phyloP scores from a whole-genome alignment of 2,329 filamentous ascomycete species.

The Lachnum nothofagi region DNA sequence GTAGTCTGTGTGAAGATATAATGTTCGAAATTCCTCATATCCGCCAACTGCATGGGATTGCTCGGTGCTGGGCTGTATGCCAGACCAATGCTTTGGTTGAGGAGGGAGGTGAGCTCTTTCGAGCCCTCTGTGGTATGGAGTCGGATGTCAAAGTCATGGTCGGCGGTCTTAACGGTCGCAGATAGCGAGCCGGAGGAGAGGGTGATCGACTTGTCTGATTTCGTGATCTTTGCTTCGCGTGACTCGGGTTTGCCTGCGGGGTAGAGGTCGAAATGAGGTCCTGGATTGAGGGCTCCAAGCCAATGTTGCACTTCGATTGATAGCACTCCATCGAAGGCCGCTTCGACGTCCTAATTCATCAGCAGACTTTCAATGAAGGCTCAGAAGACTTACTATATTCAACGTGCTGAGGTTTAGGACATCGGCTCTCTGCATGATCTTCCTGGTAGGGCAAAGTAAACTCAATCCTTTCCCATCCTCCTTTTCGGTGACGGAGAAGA shows the following conservation, averaged over 20 bases:
- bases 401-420: constrained; percentile 52
- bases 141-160: constrained; percentile 50
- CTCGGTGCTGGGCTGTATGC: constrained; percentile 51
- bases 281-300: constrained; percentile 46
- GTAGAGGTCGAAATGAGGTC: constrained; percentile 55
- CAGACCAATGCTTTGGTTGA: constrained; percentile 51
- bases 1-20: constrained; percentile 54
- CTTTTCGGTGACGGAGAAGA: constrained; percentile 44
- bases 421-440: constrained; percentile 50
- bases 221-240: constrained; percentile 37
- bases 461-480: constrained; percentile 45
- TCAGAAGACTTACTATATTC: constrained; percentile 39
- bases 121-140: constrained; percentile 48
- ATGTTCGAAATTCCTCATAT: constrained; percentile 49
- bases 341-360: constrained; percentile 47
- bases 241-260: constrained; percentile 45
- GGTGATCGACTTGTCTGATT: constrained; percentile 42
- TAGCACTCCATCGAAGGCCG: constrained; percentile 54
- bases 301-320: constrained; percentile 56
- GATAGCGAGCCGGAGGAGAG: constrained; percentile 48
- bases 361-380: constrained; percentile 1
- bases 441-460: constrained; percentile 53
- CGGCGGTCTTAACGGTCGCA: constrained; percentile 45
- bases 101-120: constrained; percentile 50
- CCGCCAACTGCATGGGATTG: constrained; percentile 48